Percentiles rank a stretch among this genome's conserved stretches.
Evolutionary conservation across 164 flowering plant species (phyloP).

Genomic region (Vitis labrusca): DNA sequence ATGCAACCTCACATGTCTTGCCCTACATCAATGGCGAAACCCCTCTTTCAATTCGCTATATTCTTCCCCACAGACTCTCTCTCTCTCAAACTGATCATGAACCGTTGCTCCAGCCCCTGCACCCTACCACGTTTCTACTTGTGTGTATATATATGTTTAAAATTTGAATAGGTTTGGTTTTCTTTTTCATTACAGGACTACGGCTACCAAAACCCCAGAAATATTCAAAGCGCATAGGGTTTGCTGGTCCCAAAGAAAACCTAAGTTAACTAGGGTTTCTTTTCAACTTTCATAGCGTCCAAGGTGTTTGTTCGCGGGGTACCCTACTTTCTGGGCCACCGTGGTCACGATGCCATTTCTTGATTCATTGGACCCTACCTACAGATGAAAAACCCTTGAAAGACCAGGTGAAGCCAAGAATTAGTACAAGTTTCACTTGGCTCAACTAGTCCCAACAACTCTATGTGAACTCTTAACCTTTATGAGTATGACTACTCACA

Average conservation of each 20-base stretch:
- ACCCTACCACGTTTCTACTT: neutral
- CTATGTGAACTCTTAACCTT: slow-evolving; percentile 17
- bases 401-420: slow-evolving; percentile 12
- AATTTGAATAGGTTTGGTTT: too few species aligned
- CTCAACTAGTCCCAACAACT: slow-evolving; percentile 15
- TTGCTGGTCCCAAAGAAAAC: too few species aligned
- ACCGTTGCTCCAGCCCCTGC: too few species aligned
- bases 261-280: too few species aligned
- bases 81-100: neutral
- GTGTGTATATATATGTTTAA: too few species aligned
- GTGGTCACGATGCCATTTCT: neutral
- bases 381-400: slow-evolving; percentile 1
- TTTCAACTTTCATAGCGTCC: too few species aligned
- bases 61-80: neutral
- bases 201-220: too few species aligned
- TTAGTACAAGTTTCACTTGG: slow-evolving; percentile 2
- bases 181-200: too few species aligned
- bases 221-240: too few species aligned
- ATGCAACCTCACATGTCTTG: slow-evolving; percentile 27
- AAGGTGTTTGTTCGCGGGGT: neutral
- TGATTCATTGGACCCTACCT: neutral
- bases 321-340: neutral
- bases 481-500: slow-evolving; percentile 23
- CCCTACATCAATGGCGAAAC: slow-evolving; percentile 37
- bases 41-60: slow-evolving; percentile 21